Evolutionary conservation across 805 yeast species (phyloP).

Genomic region (Blastobotrys parvus): DNA sequence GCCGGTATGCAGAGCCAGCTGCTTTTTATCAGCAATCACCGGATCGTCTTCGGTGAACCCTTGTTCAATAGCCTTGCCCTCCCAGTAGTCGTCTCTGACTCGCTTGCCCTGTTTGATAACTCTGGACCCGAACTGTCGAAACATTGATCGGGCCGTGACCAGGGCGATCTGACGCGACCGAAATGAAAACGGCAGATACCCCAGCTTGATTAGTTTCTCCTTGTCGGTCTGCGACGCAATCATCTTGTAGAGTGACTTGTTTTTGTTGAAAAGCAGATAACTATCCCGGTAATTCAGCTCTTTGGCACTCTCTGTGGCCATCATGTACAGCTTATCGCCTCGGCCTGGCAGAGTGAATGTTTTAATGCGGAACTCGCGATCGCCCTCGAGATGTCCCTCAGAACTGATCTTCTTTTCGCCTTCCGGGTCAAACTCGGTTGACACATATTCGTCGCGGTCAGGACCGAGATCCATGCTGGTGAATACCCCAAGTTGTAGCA

Average conservation of each 20-base stretch:
- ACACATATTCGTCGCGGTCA: slow-evolving; percentile 28
- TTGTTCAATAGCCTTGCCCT: slow-evolving; percentile 33
- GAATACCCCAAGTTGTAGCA: slow-evolving; percentile 19
- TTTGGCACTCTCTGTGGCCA: slow-evolving; percentile 37
- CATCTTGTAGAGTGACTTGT: slow-evolving; percentile 32
- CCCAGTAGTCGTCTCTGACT: slow-evolving; percentile 51
- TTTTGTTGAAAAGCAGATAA: slow-evolving; percentile 40
- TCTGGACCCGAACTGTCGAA: slow-evolving; percentile 44
- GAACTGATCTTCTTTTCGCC: slow-evolving; percentile 40
- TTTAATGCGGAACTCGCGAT: slow-evolving; percentile 33
- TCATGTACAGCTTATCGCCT: slow-evolving; percentile 32
- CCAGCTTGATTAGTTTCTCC: slow-evolving; percentile 29
- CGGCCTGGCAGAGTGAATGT: slow-evolving; percentile 35
- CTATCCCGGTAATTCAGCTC: slow-evolving; percentile 40
- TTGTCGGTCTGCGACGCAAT: slow-evolving; percentile 32
- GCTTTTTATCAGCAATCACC: slow-evolving; percentile 28
- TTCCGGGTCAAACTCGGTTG: slow-evolving; percentile 28
- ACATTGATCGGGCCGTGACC: slow-evolving; percentile 39
- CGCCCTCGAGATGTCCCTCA: slow-evolving; percentile 31
- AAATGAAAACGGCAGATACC: slow-evolving; percentile 25
- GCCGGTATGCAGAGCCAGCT: slow-evolving; percentile 13
- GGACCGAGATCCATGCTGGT: slow-evolving; percentile 17
- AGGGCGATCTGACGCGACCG: slow-evolving; percentile 28
- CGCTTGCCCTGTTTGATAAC: slow-evolving; percentile 40
- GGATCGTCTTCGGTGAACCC: slow-evolving; percentile 39